Percentiles rank a stretch among this genome's conserved stretches.
phyloP scores from a whole-genome alignment of 1,139 yeast genomes.

The Komagataea norvegica region DNA sequence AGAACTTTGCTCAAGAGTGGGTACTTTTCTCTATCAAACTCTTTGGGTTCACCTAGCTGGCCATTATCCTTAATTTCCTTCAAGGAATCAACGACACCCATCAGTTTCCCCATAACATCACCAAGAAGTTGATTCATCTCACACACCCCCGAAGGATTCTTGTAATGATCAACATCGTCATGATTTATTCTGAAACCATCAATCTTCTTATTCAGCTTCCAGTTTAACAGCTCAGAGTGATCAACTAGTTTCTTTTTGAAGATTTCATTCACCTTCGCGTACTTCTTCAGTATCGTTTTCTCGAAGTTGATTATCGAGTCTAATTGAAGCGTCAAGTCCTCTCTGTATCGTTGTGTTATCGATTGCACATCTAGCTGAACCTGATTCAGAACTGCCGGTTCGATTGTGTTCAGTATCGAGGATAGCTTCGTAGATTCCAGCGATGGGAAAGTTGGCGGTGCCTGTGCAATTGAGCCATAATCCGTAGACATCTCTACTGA shows the following conservation, averaged over 20 bases:
- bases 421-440: conserved; percentile 37
- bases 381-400: conserved; percentile 31
- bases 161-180: conserved; percentile 8
- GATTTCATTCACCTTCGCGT: conserved; percentile 8
- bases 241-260: conserved; percentile 6
- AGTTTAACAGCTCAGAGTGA: conserved; percentile 9
- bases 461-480: not conserved
- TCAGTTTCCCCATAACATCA: conserved; percentile 10
- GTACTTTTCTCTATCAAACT: conserved; percentile 5
- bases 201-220: conserved; percentile 11
- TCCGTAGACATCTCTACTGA: not conserved
- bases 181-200: conserved; percentile 10
- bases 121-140: conserved; percentile 8
- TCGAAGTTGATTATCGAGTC: conserved; percentile 27
- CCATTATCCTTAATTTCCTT: not conserved
- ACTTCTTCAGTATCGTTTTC: conserved; percentile 11
- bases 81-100: conserved; percentile 5
- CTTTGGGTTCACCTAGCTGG: not conserved
- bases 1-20: conserved; percentile 8
- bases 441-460: conserved; percentile 10
- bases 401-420: conserved; percentile 31
- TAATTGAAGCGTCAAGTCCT: conserved; percentile 38
- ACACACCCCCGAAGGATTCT: conserved; percentile 6
- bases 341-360: conserved; percentile 36
- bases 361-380: conserved; percentile 32